These are phyloP conservation scores for Fusarium tupiense DNA, from an alignment of 2,329 filamentous ascomycete genomes.

Conservation along the genomic window DNA sequence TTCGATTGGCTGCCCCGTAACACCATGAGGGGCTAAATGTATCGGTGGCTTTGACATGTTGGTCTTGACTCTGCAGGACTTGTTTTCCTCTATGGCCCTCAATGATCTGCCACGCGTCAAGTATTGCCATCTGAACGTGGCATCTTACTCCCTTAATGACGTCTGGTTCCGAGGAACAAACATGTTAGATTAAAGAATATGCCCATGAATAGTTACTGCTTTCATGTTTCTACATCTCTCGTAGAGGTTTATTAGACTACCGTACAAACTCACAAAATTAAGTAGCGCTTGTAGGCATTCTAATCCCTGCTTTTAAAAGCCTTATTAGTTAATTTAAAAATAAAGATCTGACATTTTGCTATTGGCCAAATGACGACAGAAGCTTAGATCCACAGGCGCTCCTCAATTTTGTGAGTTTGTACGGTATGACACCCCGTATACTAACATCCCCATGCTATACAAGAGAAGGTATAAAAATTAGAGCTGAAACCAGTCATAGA, in stretches of 20 bases:
- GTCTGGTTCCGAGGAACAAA: fast-evolving
- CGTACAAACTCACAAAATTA: too few species aligned
- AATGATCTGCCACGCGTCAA: background rate
- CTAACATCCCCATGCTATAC: background rate
- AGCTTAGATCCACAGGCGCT: too few species aligned
- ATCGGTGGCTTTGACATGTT: background rate
- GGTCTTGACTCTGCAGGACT: background rate
- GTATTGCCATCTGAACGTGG: background rate
- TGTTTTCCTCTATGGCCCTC: background rate
- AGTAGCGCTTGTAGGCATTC: too few species aligned
- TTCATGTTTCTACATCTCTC: fast-evolving
- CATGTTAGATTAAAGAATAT: background rate
- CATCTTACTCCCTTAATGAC: background rate
- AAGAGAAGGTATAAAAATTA: background rate
- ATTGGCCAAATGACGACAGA: too few species aligned
- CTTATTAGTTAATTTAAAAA: too few species aligned
- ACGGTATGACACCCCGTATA: background rate
- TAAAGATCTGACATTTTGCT: too few species aligned
- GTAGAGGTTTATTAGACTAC: background rate
- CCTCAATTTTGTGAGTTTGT: too few species aligned
- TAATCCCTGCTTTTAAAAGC: too few species aligned
- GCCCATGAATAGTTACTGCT: background rate
- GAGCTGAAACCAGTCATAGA: background rate
- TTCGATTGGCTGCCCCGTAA: background rate
- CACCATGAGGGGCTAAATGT: background rate